Evolutionary conservation across 352 stramenopile genomes (phyloP).

Genomic region (Labyrinthula sp.): DNA sequence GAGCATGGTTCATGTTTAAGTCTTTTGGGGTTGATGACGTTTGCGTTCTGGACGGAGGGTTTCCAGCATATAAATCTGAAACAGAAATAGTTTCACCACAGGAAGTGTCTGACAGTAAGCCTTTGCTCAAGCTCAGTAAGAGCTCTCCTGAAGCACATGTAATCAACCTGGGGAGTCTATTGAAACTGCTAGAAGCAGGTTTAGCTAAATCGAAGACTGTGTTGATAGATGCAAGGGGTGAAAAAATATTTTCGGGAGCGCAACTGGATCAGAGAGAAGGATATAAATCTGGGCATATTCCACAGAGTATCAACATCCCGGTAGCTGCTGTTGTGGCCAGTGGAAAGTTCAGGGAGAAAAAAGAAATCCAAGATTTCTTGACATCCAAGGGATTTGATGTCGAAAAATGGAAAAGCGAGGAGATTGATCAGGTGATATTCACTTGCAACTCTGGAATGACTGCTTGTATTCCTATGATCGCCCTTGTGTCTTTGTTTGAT

Average conservation of each 20-base stretch:
- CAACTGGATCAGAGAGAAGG: constrained; percentile 51
- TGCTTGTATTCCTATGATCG: constrained; percentile 44
- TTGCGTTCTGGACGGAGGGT: constrained; percentile 54
- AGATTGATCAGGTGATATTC: constrained; percentile 28
- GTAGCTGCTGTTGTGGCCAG: not conserved
- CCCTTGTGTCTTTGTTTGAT: constrained; percentile 40
- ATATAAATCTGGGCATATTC: constrained; percentile 34
- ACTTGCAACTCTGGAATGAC: constrained; percentile 43
- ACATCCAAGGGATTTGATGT: constrained; percentile 1
- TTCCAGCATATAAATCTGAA: constrained; percentile 34
- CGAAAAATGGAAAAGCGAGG: constrained; percentile 28
- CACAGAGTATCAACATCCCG: not conserved
- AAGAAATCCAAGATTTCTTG: not conserved
- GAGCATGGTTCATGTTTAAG: constrained; percentile 65
- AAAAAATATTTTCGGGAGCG: constrained; percentile 40
- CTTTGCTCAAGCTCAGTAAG: no score
- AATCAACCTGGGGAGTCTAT: no score
- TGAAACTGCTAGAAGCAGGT: no score
- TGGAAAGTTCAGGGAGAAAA: not conserved
- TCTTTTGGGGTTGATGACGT: constrained; percentile 60
- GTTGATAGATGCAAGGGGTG: no score
- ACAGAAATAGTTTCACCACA: constrained; percentile 25
- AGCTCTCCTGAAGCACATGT: no score
- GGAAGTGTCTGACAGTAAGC: constrained; percentile 52
- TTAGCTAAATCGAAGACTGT: no score